phyloP scores from a whole-genome alignment of 176 grass and related monocot species.

The Aegilops sharonensis region DNA sequence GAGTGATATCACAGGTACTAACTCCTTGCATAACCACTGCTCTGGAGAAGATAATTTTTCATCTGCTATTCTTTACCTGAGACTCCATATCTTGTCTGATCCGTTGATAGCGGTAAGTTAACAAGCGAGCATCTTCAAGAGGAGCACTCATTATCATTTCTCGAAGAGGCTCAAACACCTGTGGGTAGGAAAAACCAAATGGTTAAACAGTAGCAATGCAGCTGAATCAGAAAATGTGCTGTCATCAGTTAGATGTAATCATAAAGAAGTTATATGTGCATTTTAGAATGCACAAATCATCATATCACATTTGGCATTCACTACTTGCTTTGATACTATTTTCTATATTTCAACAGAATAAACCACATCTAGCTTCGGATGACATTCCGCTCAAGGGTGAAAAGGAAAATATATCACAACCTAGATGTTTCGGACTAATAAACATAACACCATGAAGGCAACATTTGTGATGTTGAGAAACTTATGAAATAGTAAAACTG shows the following conservation, averaged over 20 bases:
- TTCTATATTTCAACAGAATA: constrained; percentile 5
- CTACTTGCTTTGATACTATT: background rate
- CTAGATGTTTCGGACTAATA: background rate
- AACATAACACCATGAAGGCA: background rate
- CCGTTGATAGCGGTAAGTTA: constrained; percentile 88
- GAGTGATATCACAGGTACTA: background rate
- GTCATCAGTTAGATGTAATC: background rate
- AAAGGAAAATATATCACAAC: constrained; percentile 16
- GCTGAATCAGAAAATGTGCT: background rate
- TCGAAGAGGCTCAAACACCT: constrained; percentile 92
- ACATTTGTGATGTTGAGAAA: constrained; percentile 15
- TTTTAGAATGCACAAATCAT: background rate
- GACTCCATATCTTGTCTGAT: constrained; percentile 99
- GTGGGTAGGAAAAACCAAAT: constrained; percentile 1
- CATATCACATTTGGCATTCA: background rate
- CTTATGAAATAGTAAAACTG: constrained; percentile 18
- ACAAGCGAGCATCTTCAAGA: constrained; percentile 90
- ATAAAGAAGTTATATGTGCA: background rate
- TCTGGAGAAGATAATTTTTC: background rate
- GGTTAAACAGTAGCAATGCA: background rate
- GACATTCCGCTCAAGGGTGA: background rate
- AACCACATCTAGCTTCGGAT: background rate
- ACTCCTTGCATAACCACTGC: background rate
- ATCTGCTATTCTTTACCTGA: constrained; percentile 51
- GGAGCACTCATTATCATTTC: constrained; percentile 96